phyloP scores from a whole-genome alignment of 805 yeast species.

The Henningerozyma blattae region DNA sequence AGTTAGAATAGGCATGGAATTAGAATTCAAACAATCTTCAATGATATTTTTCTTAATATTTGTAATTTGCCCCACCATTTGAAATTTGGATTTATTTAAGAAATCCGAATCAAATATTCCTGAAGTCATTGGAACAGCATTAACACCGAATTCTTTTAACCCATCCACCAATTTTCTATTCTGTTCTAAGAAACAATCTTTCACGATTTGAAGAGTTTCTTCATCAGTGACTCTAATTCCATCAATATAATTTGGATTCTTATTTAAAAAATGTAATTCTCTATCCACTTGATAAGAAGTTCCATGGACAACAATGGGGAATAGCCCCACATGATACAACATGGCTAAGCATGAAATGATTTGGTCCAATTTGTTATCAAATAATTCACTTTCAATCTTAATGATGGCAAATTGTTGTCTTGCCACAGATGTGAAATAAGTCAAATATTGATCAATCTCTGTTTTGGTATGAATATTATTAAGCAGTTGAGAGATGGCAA shows the following conservation, averaged over 20 bases:
- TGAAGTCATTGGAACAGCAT: conserved; percentile 97
- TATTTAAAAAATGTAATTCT: conserved; percentile 81
- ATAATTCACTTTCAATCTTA: conserved; percentile 97
- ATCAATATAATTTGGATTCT: conserved; percentile 89
- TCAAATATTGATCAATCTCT: conserved; percentile 94
- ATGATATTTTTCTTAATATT: conserved; percentile 80
- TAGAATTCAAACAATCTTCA: conserved; percentile 90
- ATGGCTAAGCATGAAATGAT: conserved; percentile 92
- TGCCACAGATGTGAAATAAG: conserved; percentile 89
- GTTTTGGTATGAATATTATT: conserved; percentile 95
- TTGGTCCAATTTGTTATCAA: conserved; percentile 86
- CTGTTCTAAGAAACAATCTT: conserved; percentile 90
- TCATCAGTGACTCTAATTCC: conserved; percentile 94
- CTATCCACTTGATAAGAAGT: conserved; percentile 98
- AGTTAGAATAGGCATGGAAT: conserved; percentile 90
- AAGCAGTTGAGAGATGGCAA: conserved; percentile 87
- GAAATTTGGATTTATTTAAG: conserved; percentile 79
- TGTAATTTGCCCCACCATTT: conserved; percentile 81
- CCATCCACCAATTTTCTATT: conserved; percentile 92
- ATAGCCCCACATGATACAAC: conserved; percentile 90
- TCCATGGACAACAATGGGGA: conserved; percentile 93
- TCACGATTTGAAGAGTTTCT: conserved; percentile 88
- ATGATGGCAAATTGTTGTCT: conserved; percentile 97
- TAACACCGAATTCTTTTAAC: conserved; percentile 88
- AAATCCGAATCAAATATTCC: conserved; percentile 93